Conservation (phyloP, 2,329 filamentous ascomycete genomes). For the Hypoxylon sp. region DNA sequence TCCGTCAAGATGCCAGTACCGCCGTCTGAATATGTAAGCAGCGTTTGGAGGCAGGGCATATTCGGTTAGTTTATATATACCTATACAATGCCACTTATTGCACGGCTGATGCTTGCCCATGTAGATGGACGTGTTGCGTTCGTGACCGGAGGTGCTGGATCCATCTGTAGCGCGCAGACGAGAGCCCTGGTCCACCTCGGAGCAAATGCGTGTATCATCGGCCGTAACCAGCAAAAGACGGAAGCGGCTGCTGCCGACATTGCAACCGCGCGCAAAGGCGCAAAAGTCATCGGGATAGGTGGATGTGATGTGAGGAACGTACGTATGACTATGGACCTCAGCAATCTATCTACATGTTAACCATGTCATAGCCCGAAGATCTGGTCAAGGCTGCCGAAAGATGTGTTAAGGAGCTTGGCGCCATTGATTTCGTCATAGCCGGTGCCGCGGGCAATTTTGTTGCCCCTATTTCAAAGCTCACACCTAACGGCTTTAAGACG, state of each 20-base stretch:
- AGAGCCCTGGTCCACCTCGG: constrained; percentile 91
- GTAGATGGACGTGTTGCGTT: constrained; percentile 90
- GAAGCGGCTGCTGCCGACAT: constrained; percentile 85
- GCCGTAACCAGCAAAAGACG: constrained; percentile 90
- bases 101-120: constrained; percentile 29
- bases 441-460: constrained; percentile 98
- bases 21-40: constrained; percentile 82
- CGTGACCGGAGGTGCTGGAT: constrained; percentile 93
- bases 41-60: constrained; percentile 88
- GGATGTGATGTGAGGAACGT: constrained; percentile 83
- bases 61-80: constrained; percentile 73
- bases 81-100: background rate
- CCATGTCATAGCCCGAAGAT: constrained; percentile 66
- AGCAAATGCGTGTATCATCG: constrained; percentile 93
- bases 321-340: constrained; percentile 47
- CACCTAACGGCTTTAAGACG: constrained; percentile 90
- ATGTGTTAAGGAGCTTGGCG: constrained; percentile 86
- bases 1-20: constrained; percentile 74
- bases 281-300: constrained; percentile 89
- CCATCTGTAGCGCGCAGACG: constrained; percentile 95
- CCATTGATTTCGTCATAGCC: constrained; percentile 93
- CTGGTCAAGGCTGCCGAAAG: constrained; percentile 81
- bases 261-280: constrained; percentile 80
- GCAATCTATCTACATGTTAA: constrained; percentile 10
- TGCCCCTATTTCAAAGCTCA: constrained; percentile 84